These are phyloP conservation scores for Pythium brassicae DNA, from an alignment of 352 stramenopile genomes.

Conservation along the genomic window DNA sequence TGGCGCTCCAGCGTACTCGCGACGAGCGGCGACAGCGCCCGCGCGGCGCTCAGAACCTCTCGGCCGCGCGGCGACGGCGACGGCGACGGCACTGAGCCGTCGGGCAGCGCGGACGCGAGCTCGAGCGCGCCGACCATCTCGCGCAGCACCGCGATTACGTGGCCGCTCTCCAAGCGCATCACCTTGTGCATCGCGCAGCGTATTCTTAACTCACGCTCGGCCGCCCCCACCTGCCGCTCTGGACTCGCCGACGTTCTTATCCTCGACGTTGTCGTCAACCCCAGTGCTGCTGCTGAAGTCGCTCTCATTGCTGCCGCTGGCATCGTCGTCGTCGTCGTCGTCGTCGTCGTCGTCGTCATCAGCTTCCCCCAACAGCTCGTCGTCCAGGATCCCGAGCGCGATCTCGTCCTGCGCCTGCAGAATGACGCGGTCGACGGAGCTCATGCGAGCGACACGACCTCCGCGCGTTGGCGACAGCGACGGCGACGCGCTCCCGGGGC, in stretches of 20 bases:
- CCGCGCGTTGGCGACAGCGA: neutral
- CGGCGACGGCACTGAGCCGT: neutral
- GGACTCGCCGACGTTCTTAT: neutral
- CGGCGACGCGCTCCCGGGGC: neutral
- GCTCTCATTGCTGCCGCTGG: conserved; percentile 10
- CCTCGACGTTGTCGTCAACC: neutral
- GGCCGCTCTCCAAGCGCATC: conserved; percentile 28
- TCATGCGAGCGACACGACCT: conserved; percentile 10
- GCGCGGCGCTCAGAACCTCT: conserved; percentile 1
- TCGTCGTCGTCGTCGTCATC: conserved; percentile 13
- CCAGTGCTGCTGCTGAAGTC: conserved; percentile 6
- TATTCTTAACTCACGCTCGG: too few species aligned
- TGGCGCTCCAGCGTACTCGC: conserved; percentile 2
- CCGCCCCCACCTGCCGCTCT: too few species aligned
- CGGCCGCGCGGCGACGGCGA: neutral
- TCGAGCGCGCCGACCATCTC: conserved; percentile 25
- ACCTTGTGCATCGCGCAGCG: conserved; percentile 17
- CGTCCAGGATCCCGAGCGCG: conserved; percentile 40
- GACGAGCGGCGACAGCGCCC: neutral
- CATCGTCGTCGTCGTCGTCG: conserved; percentile 11
- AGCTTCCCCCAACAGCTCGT: conserved; percentile 18
- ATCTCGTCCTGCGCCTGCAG: conserved; percentile 61
- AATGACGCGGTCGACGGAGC: conserved; percentile 40
- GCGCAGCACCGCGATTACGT: conserved; percentile 34
- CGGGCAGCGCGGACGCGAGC: conserved; percentile 25